These are phyloP conservation scores for Huntiella moniliformis DNA, from an alignment of 2,329 filamentous ascomycete genomes.

Conservation along the genomic window DNA sequence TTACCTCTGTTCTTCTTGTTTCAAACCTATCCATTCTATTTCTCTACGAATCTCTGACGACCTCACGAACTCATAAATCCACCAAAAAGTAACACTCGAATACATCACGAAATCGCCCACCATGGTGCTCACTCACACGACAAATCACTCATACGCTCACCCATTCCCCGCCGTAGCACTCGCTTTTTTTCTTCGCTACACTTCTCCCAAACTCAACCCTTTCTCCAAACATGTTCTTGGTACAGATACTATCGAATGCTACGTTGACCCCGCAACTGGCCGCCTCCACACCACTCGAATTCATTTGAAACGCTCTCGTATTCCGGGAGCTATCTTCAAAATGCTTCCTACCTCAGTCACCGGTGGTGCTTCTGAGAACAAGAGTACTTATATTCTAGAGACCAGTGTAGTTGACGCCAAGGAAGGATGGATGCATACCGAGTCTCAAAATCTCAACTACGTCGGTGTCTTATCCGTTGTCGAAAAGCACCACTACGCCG, in stretches of 20 bases:
- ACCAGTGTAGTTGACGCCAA: constrained; percentile 61
- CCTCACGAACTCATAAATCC: too few relatives aligned
- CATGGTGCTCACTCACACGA: constrained; percentile 46
- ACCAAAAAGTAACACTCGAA: neutral
- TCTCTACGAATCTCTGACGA: too few relatives aligned
- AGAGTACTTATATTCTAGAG: constrained; percentile 65
- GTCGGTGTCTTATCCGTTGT: constrained; percentile 63
- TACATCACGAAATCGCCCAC: constrained; percentile 14
- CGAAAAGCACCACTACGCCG: constrained; percentile 49
- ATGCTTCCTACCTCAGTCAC: constrained; percentile 52
- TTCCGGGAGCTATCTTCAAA: constrained; percentile 57
- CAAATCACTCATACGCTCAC: constrained; percentile 57
- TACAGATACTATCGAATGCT: constrained; percentile 61
- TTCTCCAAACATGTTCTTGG: constrained; percentile 68
- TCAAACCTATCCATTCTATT: too few relatives aligned
- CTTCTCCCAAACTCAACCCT: constrained; percentile 49
- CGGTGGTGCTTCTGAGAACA: constrained; percentile 43
- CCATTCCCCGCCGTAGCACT: constrained; percentile 72
- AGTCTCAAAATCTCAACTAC: constrained; percentile 66
- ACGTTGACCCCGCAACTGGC: constrained; percentile 54
- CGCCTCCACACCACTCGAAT: constrained; percentile 61
- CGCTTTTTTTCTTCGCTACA: constrained; percentile 79
- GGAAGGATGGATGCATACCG: constrained; percentile 67
- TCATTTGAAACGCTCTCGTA: constrained; percentile 63
- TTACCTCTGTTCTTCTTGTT: too few relatives aligned